phyloP scores from a whole-genome alignment of 2,329 filamentous ascomycete genomes.

The Nannizziopsis arthrosporioides region DNA sequence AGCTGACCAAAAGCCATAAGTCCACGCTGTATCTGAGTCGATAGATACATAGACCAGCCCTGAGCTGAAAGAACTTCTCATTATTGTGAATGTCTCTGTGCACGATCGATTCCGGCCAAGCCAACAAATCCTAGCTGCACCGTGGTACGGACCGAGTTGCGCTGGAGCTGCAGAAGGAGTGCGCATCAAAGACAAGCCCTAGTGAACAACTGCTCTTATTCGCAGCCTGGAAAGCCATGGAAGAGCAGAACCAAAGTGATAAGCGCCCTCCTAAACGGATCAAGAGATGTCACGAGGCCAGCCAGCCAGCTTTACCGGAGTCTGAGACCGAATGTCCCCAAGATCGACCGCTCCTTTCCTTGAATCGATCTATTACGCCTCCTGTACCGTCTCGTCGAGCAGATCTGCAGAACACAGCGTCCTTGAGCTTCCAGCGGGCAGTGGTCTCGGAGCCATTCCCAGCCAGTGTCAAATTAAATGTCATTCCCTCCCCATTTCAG shows the following conservation, averaged over 20 bases:
- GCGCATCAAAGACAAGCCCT: too few relatives aligned
- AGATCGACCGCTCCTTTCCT: conserved; percentile 18
- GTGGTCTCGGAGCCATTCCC: neutral
- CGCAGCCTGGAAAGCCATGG: neutral
- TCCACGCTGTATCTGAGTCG: too few relatives aligned
- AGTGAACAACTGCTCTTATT: too few relatives aligned
- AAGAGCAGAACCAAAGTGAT: neutral
- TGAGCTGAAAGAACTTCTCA: too few relatives aligned
- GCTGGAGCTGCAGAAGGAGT: too few relatives aligned
- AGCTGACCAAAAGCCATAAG: too few relatives aligned
- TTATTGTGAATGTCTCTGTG: too few relatives aligned
- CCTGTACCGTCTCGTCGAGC: conserved; percentile 16
- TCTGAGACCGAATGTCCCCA: neutral
- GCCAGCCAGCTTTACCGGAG: neutral
- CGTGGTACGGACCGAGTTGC: too few relatives aligned
- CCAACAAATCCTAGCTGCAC: too few relatives aligned
- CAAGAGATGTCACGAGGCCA: conserved; percentile 10
- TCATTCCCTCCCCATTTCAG: conserved; percentile 53
- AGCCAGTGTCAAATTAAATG: conserved; percentile 6
- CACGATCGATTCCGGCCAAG: too few relatives aligned
- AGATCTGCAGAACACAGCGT: neutral
- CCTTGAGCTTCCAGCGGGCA: neutral
- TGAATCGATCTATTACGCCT: conserved; percentile 24
- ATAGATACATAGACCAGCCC: too few relatives aligned
- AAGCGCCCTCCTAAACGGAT: conserved; percentile 13